A percentile compares a stretch with the other conserved stretches of the same genome.
These are phyloP conservation scores for Waitea zeae DNA, from an alignment of 1,284 basidiomycete genomes.

Conservation along the genomic window DNA sequence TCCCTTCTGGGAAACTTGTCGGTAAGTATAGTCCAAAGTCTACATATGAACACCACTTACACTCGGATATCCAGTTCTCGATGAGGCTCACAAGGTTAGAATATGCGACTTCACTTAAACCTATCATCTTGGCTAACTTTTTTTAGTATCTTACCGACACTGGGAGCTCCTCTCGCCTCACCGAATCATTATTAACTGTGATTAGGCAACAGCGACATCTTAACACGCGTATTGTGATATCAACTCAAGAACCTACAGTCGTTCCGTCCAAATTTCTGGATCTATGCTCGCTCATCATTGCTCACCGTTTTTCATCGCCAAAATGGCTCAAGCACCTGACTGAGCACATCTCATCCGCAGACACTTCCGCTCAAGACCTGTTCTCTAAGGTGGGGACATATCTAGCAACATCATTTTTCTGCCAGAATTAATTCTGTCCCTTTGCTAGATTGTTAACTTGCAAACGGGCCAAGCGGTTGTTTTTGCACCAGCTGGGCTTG, in stretches of 20 bases:
- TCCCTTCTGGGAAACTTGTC: conserved; percentile 44
- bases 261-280: conserved; percentile 52
- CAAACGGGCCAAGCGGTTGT: conserved; percentile 53
- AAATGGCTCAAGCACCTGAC: conserved; percentile 54
- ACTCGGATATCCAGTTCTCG: conserved; percentile 31
- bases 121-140: background rate
- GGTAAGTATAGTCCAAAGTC: too few relatives aligned
- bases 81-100: conserved; percentile 57
- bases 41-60: too few relatives aligned
- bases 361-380: conserved; percentile 33
- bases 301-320: conserved; percentile 59
- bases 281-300: conserved; percentile 41
- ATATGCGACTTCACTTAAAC: background rate
- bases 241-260: conserved; percentile 61
- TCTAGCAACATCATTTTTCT: conserved; percentile 7
- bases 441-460: background rate
- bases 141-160: conserved; percentile 38
- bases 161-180: conserved; percentile 30
- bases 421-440: background rate
- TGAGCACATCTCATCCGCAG: conserved; percentile 43
- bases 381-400: conserved; percentile 46
- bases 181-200: conserved; percentile 35
- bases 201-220: conserved; percentile 56
- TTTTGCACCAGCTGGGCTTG: conserved; percentile 41
- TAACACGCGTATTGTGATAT: conserved; percentile 54